Base-by-base conservation (phyloP, 768 basidiomycete genomes). In the Leucosporidium scottii region DNA sequence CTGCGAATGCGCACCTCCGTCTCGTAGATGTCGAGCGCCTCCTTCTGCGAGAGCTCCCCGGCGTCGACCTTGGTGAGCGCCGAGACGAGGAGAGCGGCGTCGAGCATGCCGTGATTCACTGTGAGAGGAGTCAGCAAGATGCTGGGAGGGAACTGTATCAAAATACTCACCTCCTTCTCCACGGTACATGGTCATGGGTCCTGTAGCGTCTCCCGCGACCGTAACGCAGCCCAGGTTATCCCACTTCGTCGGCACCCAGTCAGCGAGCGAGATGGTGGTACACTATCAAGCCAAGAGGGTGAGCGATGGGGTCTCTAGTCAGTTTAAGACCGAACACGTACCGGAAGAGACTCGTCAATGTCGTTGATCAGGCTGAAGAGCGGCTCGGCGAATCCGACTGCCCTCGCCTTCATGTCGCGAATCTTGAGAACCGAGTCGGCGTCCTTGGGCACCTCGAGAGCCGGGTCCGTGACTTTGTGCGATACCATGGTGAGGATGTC, bases 151-250 rank as follows among this genome's bases (percentile, higher is more conserved):
- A n/a, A n/a, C n/a, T n/a, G n/a, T n/a, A n/a, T n/a, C n/a, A n/a
- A n/a, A n/a, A n/a, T n/a, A n/a, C 59, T n/a, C 20, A 60, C 39
- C 44, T 12, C 51, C 51, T n/a, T 60, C 44, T n/a, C 59, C 59
- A 18, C 59, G 59, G 48, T 60, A 60, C 59, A 60, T 60, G 10
- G 59, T 60, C 59, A 60, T 60, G 25, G 59, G 59, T 12, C 59
- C 59, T 10, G 59, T 60, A 15, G 59, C 59, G 18, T 60, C 59
- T 9, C 59, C 59, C 3, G 59, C 59, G 10, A 60, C 9, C 10
- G 59, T 60, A 12, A 60, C 59, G n/a, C 59, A 28, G 20, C 48
- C 59, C 3, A 31, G 31, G 59, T 60, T 60, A 36, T 60, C 59
- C 59, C 59, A 60, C 28, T 21, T 21, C 25, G 39, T 44, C 48